Evolutionary conservation across 2,329 filamentous ascomycete species (phyloP).

Genomic region (Penicillium freii): DNA sequence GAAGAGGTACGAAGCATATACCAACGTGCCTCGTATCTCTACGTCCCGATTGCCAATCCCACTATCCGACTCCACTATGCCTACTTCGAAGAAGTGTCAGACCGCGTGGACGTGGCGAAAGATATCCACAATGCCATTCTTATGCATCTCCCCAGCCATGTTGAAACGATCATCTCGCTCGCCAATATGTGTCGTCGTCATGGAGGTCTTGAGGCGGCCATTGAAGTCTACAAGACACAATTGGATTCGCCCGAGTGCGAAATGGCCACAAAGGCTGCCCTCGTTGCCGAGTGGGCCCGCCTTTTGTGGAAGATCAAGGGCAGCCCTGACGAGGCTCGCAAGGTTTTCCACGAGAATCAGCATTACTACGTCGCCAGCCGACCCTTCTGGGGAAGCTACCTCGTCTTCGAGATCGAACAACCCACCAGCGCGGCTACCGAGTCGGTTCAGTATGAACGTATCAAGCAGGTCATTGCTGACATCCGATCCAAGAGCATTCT

Average conservation of each 20-base stretch:
- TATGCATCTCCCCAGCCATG: slow-evolving; percentile 70
- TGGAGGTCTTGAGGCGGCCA: slow-evolving; percentile 76
- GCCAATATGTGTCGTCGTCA: slow-evolving; percentile 84
- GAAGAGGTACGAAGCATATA: slow-evolving; percentile 93
- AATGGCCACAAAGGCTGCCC: slow-evolving; percentile 76
- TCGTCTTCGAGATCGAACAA: slow-evolving; percentile 85
- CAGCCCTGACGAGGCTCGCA: slow-evolving; percentile 73
- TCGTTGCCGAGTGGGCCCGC: slow-evolving; percentile 84
- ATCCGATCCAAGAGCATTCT: slow-evolving; percentile 72
- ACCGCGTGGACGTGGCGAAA: slow-evolving; percentile 71
- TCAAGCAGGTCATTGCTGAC: slow-evolving; percentile 76
- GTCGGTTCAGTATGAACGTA: slow-evolving; percentile 64
- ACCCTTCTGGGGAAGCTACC: slow-evolving; percentile 85
- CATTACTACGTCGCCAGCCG: slow-evolving; percentile 82
- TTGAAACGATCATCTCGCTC: slow-evolving; percentile 84
- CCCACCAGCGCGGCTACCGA: slow-evolving; percentile 66
- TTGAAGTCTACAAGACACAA: slow-evolving; percentile 76
- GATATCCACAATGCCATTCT: slow-evolving; percentile 84
- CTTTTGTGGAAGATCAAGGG: slow-evolving; percentile 87
- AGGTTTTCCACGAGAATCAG: slow-evolving; percentile 77
- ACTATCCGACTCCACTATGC: slow-evolving; percentile 86
- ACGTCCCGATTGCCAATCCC: slow-evolving; percentile 81
- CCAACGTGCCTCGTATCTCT: slow-evolving; percentile 78
- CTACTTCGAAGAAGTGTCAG: slow-evolving; percentile 86
- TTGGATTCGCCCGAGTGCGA: slow-evolving; percentile 72